Conservation (phyloP, 2,329 filamentous ascomycete genomes). For the Thielaviopsis populi region DNA sequence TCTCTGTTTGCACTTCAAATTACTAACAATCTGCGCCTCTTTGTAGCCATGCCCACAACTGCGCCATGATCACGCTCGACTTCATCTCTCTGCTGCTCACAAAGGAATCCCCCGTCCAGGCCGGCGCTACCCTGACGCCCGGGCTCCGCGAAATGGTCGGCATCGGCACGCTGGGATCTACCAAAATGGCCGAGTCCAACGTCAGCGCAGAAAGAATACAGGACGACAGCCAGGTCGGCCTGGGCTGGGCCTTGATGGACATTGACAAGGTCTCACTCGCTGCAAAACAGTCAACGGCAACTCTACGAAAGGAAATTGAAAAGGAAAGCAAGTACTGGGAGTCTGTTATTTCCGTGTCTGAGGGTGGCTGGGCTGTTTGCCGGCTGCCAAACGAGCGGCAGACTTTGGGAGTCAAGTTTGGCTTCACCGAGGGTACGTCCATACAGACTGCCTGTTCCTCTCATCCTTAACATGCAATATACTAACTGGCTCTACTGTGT, state of each 20-base stretch:
- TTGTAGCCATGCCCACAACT: slow-evolving; percentile 37
- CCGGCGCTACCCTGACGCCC: slow-evolving; percentile 53
- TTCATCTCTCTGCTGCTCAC: slow-evolving; percentile 71
- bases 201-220: slow-evolving; percentile 38
- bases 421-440: slow-evolving; percentile 58
- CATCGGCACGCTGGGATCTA: slow-evolving; percentile 57
- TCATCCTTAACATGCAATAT: not conserved
- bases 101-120: slow-evolving; percentile 61
- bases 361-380: slow-evolving; percentile 76
- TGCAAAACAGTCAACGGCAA: slow-evolving; percentile 53
- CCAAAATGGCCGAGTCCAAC: slow-evolving; percentile 47
- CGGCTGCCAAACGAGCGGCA: slow-evolving; percentile 58
- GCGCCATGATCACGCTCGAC: slow-evolving; percentile 57
- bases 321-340: slow-evolving; percentile 82
- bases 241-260: slow-evolving; percentile 65
- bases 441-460: not conserved
- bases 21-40: not conserved
- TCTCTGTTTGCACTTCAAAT: not conserved
- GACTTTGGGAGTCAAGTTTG: slow-evolving; percentile 73
- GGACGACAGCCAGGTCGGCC: slow-evolving; percentile 41
- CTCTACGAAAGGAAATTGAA: slow-evolving; percentile 61
- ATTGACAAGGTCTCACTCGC: slow-evolving; percentile 61
- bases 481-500: not conserved
- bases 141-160: slow-evolving; percentile 56
- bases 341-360: slow-evolving; percentile 64